Conservation (phyloP, 2,329 filamentous ascomycete species). For the Aureobasidium musti region DNA sequence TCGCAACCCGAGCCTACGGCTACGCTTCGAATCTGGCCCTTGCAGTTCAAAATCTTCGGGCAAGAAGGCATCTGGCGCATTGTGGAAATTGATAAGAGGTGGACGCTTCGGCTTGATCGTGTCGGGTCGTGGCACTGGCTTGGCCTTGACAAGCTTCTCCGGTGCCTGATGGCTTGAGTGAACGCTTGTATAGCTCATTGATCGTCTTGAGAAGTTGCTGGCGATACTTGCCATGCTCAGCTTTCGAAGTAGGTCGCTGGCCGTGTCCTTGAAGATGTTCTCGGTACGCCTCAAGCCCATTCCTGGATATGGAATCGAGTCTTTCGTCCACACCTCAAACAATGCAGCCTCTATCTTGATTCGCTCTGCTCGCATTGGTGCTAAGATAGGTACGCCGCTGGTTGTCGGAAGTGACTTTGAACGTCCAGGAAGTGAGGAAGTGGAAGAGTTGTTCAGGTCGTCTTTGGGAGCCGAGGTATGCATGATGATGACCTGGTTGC, state of each 20-base stretch:
- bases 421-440: conserved; percentile 59
- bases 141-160: conserved; percentile 18
- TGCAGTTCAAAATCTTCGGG: conserved; percentile 52
- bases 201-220: conserved; percentile 72
- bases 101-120: conserved; percentile 30
- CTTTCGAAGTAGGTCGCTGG: conserved; percentile 83
- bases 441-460: conserved; percentile 44
- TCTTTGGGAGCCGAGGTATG: conserved; percentile 74
- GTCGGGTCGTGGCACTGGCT: conserved; percentile 19
- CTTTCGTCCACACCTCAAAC: conserved; percentile 79
- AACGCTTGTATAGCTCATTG: conserved; percentile 58
- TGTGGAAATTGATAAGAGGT: conserved; percentile 51
- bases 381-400: conserved; percentile 67
- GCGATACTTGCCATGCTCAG: conserved; percentile 80
- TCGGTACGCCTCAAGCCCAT: conserved; percentile 70
- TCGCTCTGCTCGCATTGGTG: conserved; percentile 73
- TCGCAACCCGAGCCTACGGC: conserved; percentile 28
- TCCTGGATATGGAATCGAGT: conserved; percentile 77
- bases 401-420: conserved; percentile 79
- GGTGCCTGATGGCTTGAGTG: conserved; percentile 32
- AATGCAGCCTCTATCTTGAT: conserved; percentile 73
- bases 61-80: conserved; percentile 50
- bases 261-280: conserved; percentile 72
- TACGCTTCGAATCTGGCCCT: conserved; percentile 28
- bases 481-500: conserved; percentile 80